Percentiles rank a stretch among this genome's conserved stretches.
phyloP scores from a whole-genome alignment of 257 asterid species.

The Cynanchum wilfordii region DNA sequence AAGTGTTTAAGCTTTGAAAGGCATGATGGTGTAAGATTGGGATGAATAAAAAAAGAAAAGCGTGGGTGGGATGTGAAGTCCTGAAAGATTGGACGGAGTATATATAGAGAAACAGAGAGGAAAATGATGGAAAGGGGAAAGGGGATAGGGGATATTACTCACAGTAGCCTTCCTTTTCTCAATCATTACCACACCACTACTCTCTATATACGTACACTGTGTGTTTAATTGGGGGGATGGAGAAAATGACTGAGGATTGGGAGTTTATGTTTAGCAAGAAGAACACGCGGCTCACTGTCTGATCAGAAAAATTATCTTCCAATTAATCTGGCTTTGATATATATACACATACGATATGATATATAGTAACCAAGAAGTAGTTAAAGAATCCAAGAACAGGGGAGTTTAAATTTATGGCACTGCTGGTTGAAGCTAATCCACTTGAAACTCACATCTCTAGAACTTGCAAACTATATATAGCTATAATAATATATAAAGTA shows the following conservation, averaged over 20 bases:
- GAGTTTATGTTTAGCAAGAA: slow-evolving; percentile 30
- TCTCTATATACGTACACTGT: not conserved
- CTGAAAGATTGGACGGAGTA: slow-evolving; percentile 37
- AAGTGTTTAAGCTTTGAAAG: too few relatives aligned
- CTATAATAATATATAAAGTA: not conserved
- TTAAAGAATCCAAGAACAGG: not conserved
- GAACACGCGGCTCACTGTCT: slow-evolving; percentile 41
- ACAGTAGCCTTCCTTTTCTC: not conserved
- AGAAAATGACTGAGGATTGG: not conserved
- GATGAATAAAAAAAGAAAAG: too few relatives aligned
- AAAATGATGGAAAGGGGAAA: not conserved
- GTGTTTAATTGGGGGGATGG: not conserved
- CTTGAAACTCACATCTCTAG: not conserved
- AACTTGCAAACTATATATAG: too few relatives aligned
- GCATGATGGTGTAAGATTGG: too few relatives aligned
- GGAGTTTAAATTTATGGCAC: not conserved
- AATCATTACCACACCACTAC: slow-evolving; percentile 4
- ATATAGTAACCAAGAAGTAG: not conserved
- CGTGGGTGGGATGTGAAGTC: slow-evolving; percentile 17
- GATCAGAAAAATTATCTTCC: slow-evolving; percentile 25
- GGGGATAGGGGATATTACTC: not conserved
- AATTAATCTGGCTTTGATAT: not conserved
- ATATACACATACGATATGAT: too few relatives aligned
- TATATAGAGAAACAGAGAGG: slow-evolving; percentile 23
- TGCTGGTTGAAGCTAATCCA: slow-evolving; percentile 2